phyloP scores from a whole-genome alignment of 2,329 filamentous ascomycete species.

The Exophiala oligosperma region DNA sequence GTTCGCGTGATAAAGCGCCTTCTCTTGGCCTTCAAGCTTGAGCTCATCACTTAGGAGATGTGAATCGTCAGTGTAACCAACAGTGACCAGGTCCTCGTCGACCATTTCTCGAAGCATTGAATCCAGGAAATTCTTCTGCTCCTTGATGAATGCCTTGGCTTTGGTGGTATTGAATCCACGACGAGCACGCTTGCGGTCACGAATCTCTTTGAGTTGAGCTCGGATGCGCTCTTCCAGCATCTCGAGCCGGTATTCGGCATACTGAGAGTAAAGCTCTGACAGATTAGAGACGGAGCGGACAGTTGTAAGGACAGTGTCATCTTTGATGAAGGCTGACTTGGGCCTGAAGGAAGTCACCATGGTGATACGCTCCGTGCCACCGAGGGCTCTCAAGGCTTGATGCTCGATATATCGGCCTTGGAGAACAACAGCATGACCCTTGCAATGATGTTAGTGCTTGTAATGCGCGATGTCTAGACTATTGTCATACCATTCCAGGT shows the following conservation, averaged over 20 bases:
- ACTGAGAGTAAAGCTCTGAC: slow-evolving; percentile 61
- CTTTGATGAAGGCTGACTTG: slow-evolving; percentile 52
- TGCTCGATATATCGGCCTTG: slow-evolving; percentile 69
- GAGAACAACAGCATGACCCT: slow-evolving; percentile 65
- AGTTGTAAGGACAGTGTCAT: slow-evolving; percentile 62
- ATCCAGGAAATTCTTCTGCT: slow-evolving; percentile 35
- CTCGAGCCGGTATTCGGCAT: slow-evolving; percentile 62
- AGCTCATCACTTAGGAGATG: slow-evolving; percentile 41
- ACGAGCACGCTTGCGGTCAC: slow-evolving; percentile 35
- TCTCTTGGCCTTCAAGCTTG: slow-evolving; percentile 33
- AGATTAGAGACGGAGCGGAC: slow-evolving; percentile 61
- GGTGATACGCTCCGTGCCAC: slow-evolving; percentile 61
- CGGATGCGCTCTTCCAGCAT: slow-evolving; percentile 61
- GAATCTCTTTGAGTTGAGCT: slow-evolving; percentile 40
- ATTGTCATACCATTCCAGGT: slow-evolving; percentile 41
- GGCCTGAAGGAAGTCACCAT: slow-evolving; percentile 68
- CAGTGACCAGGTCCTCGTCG: slow-evolving; percentile 41
- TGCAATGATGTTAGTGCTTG: slow-evolving; percentile 31
- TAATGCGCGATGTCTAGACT: slow-evolving; percentile 5
- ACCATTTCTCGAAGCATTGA: slow-evolving; percentile 44
- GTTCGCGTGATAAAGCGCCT: slow-evolving; percentile 10
- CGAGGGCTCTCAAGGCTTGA: slow-evolving; percentile 60
- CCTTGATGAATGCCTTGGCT: slow-evolving; percentile 33
- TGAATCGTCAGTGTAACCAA: slow-evolving; percentile 38
- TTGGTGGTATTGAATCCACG: slow-evolving; percentile 35